Evolutionary conservation across 1,139 yeast species (phyloP), one percentile per base, ranked within the genome.

Genomic region (Hansenula sp.): DNA sequence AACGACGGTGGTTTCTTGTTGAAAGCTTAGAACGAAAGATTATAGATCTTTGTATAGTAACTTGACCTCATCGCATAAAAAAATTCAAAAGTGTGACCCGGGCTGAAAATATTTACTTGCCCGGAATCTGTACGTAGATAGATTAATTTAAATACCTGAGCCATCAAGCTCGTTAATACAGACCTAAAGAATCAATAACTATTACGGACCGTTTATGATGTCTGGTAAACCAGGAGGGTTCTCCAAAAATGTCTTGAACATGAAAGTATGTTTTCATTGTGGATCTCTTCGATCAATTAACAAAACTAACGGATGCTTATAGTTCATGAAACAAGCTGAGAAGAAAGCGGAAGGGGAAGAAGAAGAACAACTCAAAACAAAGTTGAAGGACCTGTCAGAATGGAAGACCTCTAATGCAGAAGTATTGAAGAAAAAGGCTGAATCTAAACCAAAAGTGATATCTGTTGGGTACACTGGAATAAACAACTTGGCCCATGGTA

Each of bases 181-280:
- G 25, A 21, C 5, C 9, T 21, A 6, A 21, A 9, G 9, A 17
- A 11, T 33, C 27, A 19, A 8, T 16, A 16, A 45, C 29, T 19
- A 47, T n/a, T n/a, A n/a, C n/a, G n/a, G n/a, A n/a, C n/a, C n/a
- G n/a, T n/a, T n/a, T n/a, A n/a, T n/a, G n/a, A n/a, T 46, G 48
- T 29, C 40, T 31, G 41, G 29, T 13, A 40, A 31, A 51, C 49
- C 40, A 46, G 52, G 49, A 65, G 34, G 69, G 32, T 70, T 82
- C 53, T 81, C 89, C n/a, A 73, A 75, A 53, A 71, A 84, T 54
- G 82, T 84, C 55, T 67, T 79, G 76, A 81, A 79, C 72, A 84
- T 84, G 91, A 84, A 84, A 73, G 68, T 63, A 49, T 28, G 63
- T 45, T 13, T 8, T 21, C 16, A 13, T 4, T 19, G 5, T 13